Evolutionary conservation across 176 grass and related monocot genomes (phyloP).

Genomic region (Aegilops bicornis): DNA sequence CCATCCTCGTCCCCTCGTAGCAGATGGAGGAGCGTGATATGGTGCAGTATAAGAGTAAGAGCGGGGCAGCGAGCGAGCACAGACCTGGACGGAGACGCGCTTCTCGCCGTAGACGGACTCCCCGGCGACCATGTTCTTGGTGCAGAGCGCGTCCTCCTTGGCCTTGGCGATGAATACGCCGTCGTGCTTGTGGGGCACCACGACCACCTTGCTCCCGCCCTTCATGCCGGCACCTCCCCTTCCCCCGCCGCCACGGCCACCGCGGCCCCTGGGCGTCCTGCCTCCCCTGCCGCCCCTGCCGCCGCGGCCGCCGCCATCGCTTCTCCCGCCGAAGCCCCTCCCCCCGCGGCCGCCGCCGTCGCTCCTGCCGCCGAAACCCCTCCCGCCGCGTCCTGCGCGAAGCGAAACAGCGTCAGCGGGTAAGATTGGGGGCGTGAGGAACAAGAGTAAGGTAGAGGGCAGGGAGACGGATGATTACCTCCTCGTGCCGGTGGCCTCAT

Average conservation of each 20-base stretch:
- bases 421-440: background rate
- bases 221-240: slow-evolving; percentile 52
- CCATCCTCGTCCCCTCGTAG: no score
- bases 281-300: slow-evolving; percentile 1
- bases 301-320: background rate
- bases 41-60: fast-evolving
- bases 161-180: slow-evolving; percentile 83
- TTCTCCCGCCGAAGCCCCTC: slow-evolving; percentile 4
- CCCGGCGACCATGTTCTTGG: slow-evolving; percentile 76
- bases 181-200: slow-evolving; percentile 69
- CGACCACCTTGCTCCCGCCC: slow-evolving; percentile 80
- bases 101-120: slow-evolving; percentile 91
- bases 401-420: background rate
- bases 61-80: no score
- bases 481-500: slow-evolving; percentile 57
- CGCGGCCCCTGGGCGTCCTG: background rate
- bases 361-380: slow-evolving; percentile 26
- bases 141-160: slow-evolving; percentile 97
- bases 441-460: background rate
- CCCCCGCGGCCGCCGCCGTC: slow-evolving; percentile 34
- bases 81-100: slow-evolving; percentile 74
- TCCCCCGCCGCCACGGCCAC: slow-evolving; percentile 3
- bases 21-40: no score
- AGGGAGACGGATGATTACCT: background rate
- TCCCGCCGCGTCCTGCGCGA: slow-evolving; percentile 33